Conservation (phyloP, 139 green algal genomes). For the Limnomonas spitsbergensis region DNA sequence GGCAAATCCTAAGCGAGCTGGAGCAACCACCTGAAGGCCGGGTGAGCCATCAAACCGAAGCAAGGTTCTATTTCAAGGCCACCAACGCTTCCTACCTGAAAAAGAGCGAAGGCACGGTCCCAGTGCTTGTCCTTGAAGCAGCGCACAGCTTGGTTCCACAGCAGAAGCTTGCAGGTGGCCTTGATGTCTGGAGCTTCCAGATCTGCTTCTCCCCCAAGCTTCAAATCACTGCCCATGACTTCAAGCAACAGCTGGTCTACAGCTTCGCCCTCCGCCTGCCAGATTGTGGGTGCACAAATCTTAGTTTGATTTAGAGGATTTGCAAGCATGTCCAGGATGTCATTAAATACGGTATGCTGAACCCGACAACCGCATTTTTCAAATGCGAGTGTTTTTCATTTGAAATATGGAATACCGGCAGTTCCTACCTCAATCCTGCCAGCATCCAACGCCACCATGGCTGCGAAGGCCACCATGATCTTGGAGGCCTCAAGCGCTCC, state of each 20-base stretch:
- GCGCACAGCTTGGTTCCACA: conserved; percentile 9
- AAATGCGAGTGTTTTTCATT: too few relatives aligned
- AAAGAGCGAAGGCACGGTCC: background rate
- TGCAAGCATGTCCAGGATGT: too few relatives aligned
- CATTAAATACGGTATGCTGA: too few relatives aligned
- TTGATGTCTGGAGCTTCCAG: background rate
- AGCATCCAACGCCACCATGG: background rate
- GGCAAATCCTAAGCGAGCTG: too few relatives aligned
- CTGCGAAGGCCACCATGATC: background rate
- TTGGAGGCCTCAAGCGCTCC: background rate
- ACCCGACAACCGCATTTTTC: too few relatives aligned
- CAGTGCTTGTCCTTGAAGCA: background rate
- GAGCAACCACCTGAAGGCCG: too few relatives aligned
- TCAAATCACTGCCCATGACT: background rate
- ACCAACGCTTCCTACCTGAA: background rate
- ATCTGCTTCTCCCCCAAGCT: background rate
- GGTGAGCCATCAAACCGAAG: too few relatives aligned
- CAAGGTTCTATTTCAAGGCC: background rate
- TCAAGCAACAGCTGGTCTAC: background rate
- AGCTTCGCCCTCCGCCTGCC: background rate
- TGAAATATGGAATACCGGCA: too few relatives aligned
- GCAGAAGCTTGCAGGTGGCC: background rate
- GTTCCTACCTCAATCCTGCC: background rate
- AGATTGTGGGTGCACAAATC: too few relatives aligned
- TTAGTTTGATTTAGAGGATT: too few relatives aligned